Conservation (phyloP, 2,329 filamentous ascomycete genomes). For the Alternaria gansuensis region DNA sequence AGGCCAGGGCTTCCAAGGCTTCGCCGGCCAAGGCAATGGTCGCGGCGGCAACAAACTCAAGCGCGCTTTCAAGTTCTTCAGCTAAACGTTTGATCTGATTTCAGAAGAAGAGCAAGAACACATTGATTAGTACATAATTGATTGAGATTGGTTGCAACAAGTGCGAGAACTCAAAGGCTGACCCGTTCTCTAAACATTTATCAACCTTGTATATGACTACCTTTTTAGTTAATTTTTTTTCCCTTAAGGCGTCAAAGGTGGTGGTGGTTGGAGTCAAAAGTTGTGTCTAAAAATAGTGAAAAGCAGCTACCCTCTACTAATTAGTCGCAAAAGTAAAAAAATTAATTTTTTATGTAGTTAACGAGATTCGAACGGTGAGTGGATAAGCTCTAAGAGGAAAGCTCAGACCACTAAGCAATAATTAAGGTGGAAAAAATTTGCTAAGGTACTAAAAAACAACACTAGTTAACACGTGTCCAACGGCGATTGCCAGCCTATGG, state of each 20-base stretch:
- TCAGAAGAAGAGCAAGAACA: not conserved
- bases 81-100: not conserved
- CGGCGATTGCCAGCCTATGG: not conserved
- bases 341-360: too few species aligned
- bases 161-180: constrained; percentile 13
- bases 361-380: too few species aligned
- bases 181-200: constrained; percentile 5
- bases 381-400: too few species aligned
- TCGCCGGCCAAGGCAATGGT: constrained; percentile 4
- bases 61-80: constrained; percentile 17
- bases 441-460: too few species aligned
- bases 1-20: constrained; percentile 1
- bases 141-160: constrained; percentile 9
- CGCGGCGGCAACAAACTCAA: constrained; percentile 9
- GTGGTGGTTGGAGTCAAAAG: too few species aligned
- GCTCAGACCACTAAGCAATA: too few species aligned
- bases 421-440: too few species aligned
- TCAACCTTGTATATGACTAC: constrained; percentile 17
- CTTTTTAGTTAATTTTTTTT: not conserved
- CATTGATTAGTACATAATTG: not conserved
- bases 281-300: too few species aligned
- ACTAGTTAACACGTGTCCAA: too few species aligned
- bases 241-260: too few species aligned
- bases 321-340: too few species aligned
- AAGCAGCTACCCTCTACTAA: too few species aligned